Conservation (phyloP, 2,329 filamentous ascomycete genomes). For the Nemania bipapillata region DNA sequence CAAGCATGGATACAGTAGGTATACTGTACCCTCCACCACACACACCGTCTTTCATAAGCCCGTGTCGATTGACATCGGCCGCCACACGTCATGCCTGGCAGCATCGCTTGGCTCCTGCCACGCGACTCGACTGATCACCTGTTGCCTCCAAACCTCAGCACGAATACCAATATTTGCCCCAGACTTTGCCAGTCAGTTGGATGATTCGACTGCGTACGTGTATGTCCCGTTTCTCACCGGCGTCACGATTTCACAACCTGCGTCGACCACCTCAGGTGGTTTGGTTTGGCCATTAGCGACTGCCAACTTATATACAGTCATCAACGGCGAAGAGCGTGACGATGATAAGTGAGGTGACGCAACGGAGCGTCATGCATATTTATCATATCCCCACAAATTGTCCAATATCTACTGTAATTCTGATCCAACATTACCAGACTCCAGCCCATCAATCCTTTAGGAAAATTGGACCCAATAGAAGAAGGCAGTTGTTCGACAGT, state of each 20-base stretch:
- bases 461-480: constrained; percentile 32
- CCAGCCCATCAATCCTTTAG: constrained; percentile 36
- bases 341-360: constrained; percentile 36
- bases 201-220: constrained; percentile 13
- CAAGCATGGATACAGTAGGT: background rate
- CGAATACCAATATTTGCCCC: constrained; percentile 18
- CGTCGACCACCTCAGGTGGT: background rate
- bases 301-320: constrained; percentile 9
- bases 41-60: constrained; percentile 38
- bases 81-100: constrained; percentile 29
- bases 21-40: constrained; percentile 9
- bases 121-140: constrained; percentile 41
- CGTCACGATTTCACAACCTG: constrained; percentile 13
- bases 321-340: constrained; percentile 21
- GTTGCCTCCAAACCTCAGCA: constrained; percentile 21
- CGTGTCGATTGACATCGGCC: constrained; percentile 22
- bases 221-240: constrained; percentile 9
- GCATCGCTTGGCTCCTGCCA: constrained; percentile 39
- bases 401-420: constrained; percentile 32
- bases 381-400: constrained; percentile 36
- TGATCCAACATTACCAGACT: constrained; percentile 30
- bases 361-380: constrained; percentile 37
- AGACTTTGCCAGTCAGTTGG: background rate
- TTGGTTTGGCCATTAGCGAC: constrained; percentile 5
- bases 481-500: constrained; percentile 26